These are phyloP conservation scores for Mucor plumbeus DNA, from an alignment of 371 early-diverging fungal species.

Conservation along the genomic window DNA sequence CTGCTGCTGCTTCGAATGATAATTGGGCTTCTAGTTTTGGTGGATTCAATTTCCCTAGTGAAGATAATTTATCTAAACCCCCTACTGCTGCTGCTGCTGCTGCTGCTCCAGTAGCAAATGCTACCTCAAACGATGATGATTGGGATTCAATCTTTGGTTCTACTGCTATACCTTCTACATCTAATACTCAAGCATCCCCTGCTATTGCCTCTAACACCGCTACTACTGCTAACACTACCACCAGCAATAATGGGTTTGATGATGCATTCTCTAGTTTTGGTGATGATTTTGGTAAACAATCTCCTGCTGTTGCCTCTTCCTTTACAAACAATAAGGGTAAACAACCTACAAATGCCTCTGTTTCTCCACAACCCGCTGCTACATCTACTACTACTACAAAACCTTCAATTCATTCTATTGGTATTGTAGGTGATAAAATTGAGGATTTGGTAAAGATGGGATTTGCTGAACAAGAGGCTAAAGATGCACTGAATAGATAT, in stretches of 20 bases:
- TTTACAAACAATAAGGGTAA: background rate
- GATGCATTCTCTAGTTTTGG: constrained; percentile 40
- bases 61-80: constrained; percentile 5
- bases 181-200: background rate
- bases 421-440: constrained; percentile 37
- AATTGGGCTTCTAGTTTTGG: constrained; percentile 47
- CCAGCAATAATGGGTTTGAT: constrained; percentile 32
- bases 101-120: background rate
- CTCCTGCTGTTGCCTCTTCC: background rate
- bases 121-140: constrained; percentile 31
- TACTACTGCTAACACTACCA: background rate
- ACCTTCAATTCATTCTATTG: constrained; percentile 22
- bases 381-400: background rate
- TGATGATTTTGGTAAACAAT: constrained; percentile 27
- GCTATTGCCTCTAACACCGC: background rate
- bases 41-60: constrained; percentile 36
- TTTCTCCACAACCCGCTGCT: background rate
- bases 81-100: constrained; percentile 1
- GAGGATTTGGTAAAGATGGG: constrained; percentile 67
- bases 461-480: constrained; percentile 62
- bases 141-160: constrained; percentile 56
- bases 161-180: background rate
- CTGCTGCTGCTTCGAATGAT: constrained; percentile 30
- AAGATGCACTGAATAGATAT: constrained; percentile 69
- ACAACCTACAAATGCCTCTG: constrained; percentile 4